Evolutionary conservation across 2,329 filamentous ascomycete genomes (phyloP).

Genomic region (Cladosporium sp.): DNA sequence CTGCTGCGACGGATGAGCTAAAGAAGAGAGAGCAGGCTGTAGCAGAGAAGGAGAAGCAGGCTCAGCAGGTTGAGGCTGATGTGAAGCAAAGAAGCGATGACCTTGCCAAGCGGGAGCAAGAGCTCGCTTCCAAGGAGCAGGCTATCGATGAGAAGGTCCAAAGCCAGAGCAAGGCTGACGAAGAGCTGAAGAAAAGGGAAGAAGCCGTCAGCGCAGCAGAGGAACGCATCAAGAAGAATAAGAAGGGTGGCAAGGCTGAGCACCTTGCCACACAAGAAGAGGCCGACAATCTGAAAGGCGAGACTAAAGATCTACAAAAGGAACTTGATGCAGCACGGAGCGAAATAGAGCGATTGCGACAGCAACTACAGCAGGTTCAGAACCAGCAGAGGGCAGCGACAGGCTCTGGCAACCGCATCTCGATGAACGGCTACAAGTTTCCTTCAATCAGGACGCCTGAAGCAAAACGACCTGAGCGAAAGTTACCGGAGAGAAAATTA

Average conservation of each 20-base stretch:
- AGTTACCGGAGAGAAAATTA: not conserved
- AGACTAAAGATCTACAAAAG: not conserved
- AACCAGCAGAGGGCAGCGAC: not conserved
- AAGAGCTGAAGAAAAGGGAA: constrained; percentile 11
- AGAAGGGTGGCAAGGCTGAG: constrained; percentile 10
- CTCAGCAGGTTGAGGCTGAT: not conserved
- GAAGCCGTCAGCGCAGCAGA: constrained; percentile 11
- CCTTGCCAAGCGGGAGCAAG: not conserved
- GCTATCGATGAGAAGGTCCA: constrained; percentile 1
- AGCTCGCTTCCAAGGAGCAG: not conserved
- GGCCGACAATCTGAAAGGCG: not conserved
- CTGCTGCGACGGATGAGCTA: not conserved
- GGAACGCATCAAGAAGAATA: constrained; percentile 10
- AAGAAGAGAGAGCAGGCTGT: constrained; percentile 1
- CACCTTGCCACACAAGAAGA: constrained; percentile 5
- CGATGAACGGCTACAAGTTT: not conserved
- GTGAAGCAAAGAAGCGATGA: not conserved
- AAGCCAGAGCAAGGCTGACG: constrained; percentile 6
- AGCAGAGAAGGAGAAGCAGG: not conserved
- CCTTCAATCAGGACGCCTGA: not conserved
- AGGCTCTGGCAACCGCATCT: not conserved
- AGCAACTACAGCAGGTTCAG: not conserved
- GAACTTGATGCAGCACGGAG: not conserved
- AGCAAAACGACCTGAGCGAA: not conserved
- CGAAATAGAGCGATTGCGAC: not conserved